Conservation (phyloP, 176 grass and related monocot genomes). For the Hyparrhenia diplandra region DNA sequence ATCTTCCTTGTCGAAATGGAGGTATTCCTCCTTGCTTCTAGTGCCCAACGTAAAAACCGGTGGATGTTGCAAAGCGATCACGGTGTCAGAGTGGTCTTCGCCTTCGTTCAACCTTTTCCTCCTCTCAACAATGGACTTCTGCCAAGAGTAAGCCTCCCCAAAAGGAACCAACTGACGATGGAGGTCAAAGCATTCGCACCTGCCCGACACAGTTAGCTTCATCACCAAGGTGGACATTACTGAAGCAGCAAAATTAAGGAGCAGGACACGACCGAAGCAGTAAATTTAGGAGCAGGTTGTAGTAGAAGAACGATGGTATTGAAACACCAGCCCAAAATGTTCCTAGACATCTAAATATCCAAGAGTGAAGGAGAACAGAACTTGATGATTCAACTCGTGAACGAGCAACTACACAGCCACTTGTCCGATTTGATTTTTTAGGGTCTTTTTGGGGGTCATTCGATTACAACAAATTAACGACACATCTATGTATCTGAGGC, state of each 20-base stretch:
- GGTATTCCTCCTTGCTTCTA: conserved; percentile 36
- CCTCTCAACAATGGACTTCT: conserved; percentile 56
- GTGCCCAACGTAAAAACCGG: conserved; percentile 69
- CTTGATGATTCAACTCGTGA: too few species aligned
- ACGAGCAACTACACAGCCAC: background rate
- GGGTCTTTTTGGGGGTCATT: background rate
- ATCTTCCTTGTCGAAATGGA: conserved; percentile 65
- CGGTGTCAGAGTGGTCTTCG: conserved; percentile 42
- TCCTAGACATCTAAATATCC: background rate
- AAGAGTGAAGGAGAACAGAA: background rate
- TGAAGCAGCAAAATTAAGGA: too few species aligned
- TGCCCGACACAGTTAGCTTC: background rate
- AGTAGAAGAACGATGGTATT: background rate
- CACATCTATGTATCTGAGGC: background rate
- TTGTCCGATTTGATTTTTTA: background rate
- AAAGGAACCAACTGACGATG: conserved; percentile 32
- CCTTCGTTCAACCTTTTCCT: conserved; percentile 45
- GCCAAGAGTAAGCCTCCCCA: conserved; percentile 50
- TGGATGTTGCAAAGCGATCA: conserved; percentile 68
- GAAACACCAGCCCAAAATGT: too few species aligned
- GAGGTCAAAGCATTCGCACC: conserved; percentile 38
- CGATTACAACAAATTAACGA: background rate
- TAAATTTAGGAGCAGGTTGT: background rate
- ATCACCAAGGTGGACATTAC: background rate
- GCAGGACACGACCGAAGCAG: background rate